Percentiles rank a stretch among this genome's conserved stretches.
phyloP scores from a whole-genome alignment of 352 stramenopile genomes.

The Phytophthora vignae region DNA sequence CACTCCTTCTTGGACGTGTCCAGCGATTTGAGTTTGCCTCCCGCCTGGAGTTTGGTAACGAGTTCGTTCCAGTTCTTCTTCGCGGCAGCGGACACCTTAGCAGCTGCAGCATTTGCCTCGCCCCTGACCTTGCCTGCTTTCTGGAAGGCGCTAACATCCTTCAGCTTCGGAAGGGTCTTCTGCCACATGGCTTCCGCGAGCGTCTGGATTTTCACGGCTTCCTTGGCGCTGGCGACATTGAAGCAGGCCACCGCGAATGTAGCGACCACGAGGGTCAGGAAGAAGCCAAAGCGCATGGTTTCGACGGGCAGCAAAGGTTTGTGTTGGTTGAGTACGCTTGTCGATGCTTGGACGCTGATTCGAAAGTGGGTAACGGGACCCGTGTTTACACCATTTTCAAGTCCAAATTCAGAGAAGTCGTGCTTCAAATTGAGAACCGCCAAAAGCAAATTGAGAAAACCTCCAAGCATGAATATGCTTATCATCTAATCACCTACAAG shows the following conservation, averaged over 20 bases:
- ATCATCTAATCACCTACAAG: too few relatives aligned
- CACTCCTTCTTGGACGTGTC: conserved; percentile 3
- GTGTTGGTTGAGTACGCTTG: not conserved
- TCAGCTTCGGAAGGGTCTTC: conserved; percentile 1
- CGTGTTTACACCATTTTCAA: too few relatives aligned
- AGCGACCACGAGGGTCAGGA: not conserved
- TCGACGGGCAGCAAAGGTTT: not conserved
- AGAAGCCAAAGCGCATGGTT: conserved; percentile 1
- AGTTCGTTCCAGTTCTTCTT: not conserved
- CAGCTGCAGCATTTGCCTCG: not conserved
- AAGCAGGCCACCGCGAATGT: not conserved
- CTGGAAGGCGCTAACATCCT: not conserved
- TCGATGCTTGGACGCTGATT: not conserved
- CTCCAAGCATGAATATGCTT: too few relatives aligned
- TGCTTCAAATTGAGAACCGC: too few relatives aligned
- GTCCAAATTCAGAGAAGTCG: too few relatives aligned
- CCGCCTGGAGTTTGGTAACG: conserved; percentile 3
- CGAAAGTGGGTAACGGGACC: not conserved
- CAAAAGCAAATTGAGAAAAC: too few relatives aligned
- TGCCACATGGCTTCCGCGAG: not conserved
- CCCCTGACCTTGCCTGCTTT: not conserved
- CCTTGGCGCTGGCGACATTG: not conserved
- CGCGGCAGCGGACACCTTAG: not conserved
- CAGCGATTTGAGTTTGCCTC: not conserved
- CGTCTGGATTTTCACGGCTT: not conserved